Conservation (phyloP, 2,329 filamentous ascomycete species). For the Alternaria triticimaculans region DNA sequence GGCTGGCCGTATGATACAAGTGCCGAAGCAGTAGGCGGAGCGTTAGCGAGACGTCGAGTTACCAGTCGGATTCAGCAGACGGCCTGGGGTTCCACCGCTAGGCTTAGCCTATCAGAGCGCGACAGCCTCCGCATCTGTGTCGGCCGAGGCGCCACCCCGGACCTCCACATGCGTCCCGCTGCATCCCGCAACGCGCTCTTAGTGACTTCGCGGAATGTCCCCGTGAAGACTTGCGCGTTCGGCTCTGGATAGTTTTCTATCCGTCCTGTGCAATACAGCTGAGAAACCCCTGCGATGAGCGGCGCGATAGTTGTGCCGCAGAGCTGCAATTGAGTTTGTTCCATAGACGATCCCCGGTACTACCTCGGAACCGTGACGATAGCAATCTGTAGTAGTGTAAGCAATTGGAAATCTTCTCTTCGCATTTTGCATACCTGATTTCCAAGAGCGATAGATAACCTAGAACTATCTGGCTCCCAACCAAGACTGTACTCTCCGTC, state of each 20-base stretch:
- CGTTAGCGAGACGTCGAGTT: constrained; percentile 1
- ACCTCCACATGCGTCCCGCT: constrained; percentile 30
- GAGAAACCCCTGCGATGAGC: background rate
- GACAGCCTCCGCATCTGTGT: constrained; percentile 22
- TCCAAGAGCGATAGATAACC: constrained; percentile 46
- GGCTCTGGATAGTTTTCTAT: background rate
- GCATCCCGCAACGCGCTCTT: constrained; percentile 24
- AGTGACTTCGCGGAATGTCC: constrained; percentile 16
- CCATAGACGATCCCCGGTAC: background rate
- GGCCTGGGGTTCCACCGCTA: background rate
- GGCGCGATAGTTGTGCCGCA: background rate
- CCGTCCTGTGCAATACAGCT: background rate
- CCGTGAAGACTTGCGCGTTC: constrained; percentile 3
- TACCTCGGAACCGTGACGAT: constrained; percentile 43
- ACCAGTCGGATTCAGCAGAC: background rate
- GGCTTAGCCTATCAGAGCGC: constrained; percentile 20
- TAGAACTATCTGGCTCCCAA: constrained; percentile 49
- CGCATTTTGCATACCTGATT: constrained; percentile 41
- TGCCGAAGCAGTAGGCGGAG: constrained; percentile 16
- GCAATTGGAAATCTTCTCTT: background rate
- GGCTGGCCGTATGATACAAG: constrained; percentile 11
- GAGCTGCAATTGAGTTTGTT: background rate
- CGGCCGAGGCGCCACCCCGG: constrained; percentile 17
- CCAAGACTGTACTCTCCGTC: constrained; percentile 47
- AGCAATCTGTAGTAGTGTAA: constrained; percentile 37